Evolutionary conservation across 108 stramenopile species (phyloP), one percentile per base, ranked within the genome.

Genomic region (Cyclotella distinguenda): DNA sequence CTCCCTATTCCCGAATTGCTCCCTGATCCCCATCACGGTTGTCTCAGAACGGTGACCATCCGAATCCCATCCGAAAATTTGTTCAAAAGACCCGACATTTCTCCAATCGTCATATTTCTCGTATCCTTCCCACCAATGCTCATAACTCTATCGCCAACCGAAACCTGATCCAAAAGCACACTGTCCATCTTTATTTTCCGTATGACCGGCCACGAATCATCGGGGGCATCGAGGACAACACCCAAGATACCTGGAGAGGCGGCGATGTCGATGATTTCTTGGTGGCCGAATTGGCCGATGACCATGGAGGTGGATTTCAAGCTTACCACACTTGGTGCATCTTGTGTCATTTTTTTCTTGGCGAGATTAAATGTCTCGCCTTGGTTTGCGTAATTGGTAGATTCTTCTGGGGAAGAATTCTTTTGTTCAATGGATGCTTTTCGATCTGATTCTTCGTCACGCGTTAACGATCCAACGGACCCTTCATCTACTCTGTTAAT

Each of bases 201-300:
- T 38, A 89, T 84, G 6, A 86, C 57, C 1, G 88, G 88, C 13
- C 74, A 63, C n/a, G 82, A 78, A 15, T 77, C 81, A 39, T 81
- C 80, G 10, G 88, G 79, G 16, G 85, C 82, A 38, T 89, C 88
- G 50, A 89, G 80, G 1, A 89, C 85, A 72, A 89, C 74, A 0
- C 88, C 88, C 10, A 89, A 66, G 45, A 84, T 84, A 25, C 88
- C 88, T 34, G 52, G 30, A 13, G 52, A 27, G 31, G 52, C 28
- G n/a, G 15, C 10, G 52, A 53, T 31, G n/a, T 53, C 52, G 31
- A 30, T 30, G 28, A 53, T 53, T 31, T 53, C 52, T 1, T 27
- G 31, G 25, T 53, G n/a, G 5, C 52, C 52, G 15, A 53, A 27
- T n/a, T 23, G 15, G 1, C 52, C 52, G 27, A 53, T 53, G 11